These are phyloP conservation scores for Penicillium canariense DNA, from an alignment of 495 filamentous ascomycete species.

Conservation along the genomic window DNA sequence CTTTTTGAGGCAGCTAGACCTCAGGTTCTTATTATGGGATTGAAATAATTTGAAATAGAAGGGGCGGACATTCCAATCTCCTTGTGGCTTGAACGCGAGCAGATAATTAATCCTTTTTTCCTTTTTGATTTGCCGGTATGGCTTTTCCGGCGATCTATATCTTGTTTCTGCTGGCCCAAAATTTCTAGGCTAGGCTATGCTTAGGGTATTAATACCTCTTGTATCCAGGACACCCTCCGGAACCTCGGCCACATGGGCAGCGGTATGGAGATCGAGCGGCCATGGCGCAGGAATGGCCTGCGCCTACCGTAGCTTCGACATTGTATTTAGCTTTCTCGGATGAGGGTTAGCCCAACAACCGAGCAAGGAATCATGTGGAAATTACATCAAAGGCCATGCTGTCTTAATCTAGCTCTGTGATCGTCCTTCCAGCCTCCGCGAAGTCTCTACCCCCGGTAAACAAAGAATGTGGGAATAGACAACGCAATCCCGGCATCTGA, in stretches of 20 bases:
- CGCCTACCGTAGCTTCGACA: neutral
- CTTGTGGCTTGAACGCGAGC: conserved; percentile 2
- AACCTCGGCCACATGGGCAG: neutral
- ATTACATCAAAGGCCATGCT: no score
- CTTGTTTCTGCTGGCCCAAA: neutral
- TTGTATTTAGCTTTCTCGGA: neutral
- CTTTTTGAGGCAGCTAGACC: neutral
- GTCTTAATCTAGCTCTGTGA: no score
- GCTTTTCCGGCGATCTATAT: neutral
- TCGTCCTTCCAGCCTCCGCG: neutral
- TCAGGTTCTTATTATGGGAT: conserved; percentile 5
- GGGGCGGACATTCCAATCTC: conserved; percentile 6
- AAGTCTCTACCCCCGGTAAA: neutral
- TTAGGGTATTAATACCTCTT: neutral
- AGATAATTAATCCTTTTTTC: conserved; percentile 7
- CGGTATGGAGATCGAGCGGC: neutral
- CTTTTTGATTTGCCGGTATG: neutral
- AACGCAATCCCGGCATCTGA: neutral
- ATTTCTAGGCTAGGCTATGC: no score
- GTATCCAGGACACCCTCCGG: neutral
- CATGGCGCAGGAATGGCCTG: neutral
- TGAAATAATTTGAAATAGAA: conserved; percentile 7
- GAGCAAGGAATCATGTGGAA: no score
- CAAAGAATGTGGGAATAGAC: neutral
- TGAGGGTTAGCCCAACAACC: no score